phyloP scores from a whole-genome alignment of 2,329 filamentous ascomycete species.

The Penicillium capsulatum region DNA sequence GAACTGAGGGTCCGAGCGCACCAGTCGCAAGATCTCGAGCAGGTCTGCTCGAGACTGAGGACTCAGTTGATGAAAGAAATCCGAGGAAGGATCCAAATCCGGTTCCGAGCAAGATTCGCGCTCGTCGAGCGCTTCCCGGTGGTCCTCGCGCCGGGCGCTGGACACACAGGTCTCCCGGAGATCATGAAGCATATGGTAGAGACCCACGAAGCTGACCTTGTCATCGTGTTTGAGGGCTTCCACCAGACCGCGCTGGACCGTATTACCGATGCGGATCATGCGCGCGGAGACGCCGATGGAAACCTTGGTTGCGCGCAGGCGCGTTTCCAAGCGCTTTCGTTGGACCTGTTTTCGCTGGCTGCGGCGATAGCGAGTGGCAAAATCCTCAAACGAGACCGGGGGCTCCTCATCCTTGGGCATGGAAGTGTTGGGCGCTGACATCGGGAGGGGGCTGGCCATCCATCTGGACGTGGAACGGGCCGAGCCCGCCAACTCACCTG shows the following conservation, averaged over 20 bases:
- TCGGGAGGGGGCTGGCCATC: slow-evolving; percentile 14
- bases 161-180: slow-evolving; percentile 42
- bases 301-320: slow-evolving; percentile 40
- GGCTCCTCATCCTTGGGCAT: slow-evolving; percentile 17
- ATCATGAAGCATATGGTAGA: slow-evolving; percentile 44
- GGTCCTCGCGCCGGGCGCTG: slow-evolving; percentile 31
- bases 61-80: slow-evolving; percentile 62
- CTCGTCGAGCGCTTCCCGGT: slow-evolving; percentile 34
- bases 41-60: slow-evolving; percentile 69
- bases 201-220: slow-evolving; percentile 42
- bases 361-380: slow-evolving; percentile 41
- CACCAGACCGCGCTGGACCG: slow-evolving; percentile 43
- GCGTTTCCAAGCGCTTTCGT: slow-evolving; percentile 38
- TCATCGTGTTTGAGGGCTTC: slow-evolving; percentile 45
- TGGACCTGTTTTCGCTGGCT: slow-evolving; percentile 42
- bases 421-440: slow-evolving; percentile 7
- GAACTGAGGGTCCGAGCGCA: slow-evolving; percentile 84
- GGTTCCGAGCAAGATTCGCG: slow-evolving; percentile 37
- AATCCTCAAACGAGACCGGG: slow-evolving; percentile 42
- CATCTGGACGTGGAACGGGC: slow-evolving; percentile 27
- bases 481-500: slow-evolving; percentile 36
- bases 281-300: slow-evolving; percentile 44
- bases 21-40: slow-evolving; percentile 71
- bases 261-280: slow-evolving; percentile 39
- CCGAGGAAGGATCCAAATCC: slow-evolving; percentile 29